Evolutionary conservation across 768 basidiomycete species (phyloP), one percentile per base, ranked within the genome.

Genomic region (Boletus patriciae): DNA sequence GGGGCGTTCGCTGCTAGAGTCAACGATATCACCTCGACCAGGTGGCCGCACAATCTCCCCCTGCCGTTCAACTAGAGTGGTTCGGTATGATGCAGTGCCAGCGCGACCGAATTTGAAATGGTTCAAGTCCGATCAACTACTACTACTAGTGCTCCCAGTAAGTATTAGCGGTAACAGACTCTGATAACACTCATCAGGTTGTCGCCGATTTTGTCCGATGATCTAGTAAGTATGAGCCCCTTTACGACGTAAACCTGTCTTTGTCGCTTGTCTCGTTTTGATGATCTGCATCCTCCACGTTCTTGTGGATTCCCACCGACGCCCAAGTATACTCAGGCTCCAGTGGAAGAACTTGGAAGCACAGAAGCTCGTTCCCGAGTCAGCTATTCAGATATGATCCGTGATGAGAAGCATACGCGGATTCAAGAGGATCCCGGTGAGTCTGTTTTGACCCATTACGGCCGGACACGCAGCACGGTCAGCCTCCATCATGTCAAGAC

Each of bases 401-500:
- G 46, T 23, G 41, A 49, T 49, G 36, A 45, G 45, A 47, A 50
- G 25, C 25, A 25, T 4, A 25, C 25, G 25, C 25, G 25, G 25
- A 25, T 25, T 25, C 25, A 25, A 25, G 25, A 25, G 25, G 25
- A 4, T 25, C 25, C 25, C 25, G 25, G 41, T 51, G 45, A 34
- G 27, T 43, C 40, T 40, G 18, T 19, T 46, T 57, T 57, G 36
- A 51, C 58, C 54, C 50, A 50, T 21, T 48, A 49, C 45, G 45
- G 49, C 33, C 33, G 54, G 56, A 53, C 40, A 19, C 8, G 23
- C 19, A 31, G 23, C 11, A 13, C 16, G 15, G 16, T 16, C 34
- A n/a, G n/a, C 37, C 13, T 15, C 31, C 21, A 47, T 47, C 8
- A 25, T 25, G 25, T 25, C 25, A 29, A 29, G 29, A 19, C 11